A percentile compares a stretch with the other conserved stretches of the same genome.
These are phyloP conservation scores for Neophaeococcomyces mojaviensis DNA, from an alignment of 2,329 filamentous ascomycete genomes.

Conservation along the genomic window DNA sequence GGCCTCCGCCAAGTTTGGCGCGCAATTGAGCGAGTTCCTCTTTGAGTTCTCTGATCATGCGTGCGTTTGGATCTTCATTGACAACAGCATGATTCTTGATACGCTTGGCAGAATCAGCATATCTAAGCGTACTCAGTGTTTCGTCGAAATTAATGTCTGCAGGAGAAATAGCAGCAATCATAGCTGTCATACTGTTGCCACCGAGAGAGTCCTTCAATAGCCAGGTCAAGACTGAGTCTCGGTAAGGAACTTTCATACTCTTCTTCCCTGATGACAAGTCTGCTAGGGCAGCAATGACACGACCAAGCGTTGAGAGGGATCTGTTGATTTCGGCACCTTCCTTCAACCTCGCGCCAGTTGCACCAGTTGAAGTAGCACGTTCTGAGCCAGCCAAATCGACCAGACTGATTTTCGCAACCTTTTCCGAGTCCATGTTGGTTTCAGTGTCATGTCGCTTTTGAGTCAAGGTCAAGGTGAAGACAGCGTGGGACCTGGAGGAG, in stretches of 20 bases:
- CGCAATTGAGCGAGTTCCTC: slow-evolving; percentile 82
- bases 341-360: slow-evolving; percentile 87
- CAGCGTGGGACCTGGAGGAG: slow-evolving; percentile 93
- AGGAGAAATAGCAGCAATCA: slow-evolving; percentile 98
- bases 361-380: slow-evolving; percentile 91
- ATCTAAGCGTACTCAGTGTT: slow-evolving; percentile 87
- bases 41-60: slow-evolving; percentile 97
- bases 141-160: slow-evolving; percentile 99
- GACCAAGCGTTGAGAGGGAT: slow-evolving; percentile 88
- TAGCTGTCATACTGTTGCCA: slow-evolving; percentile 98
- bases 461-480: slow-evolving; percentile 91
- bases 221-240: slow-evolving; percentile 96
- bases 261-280: slow-evolving; percentile 82
- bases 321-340: slow-evolving; percentile 98
- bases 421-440: slow-evolving; percentile 95
- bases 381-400: slow-evolving; percentile 98
- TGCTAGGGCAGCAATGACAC: slow-evolving; percentile 92
- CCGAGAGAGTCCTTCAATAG: slow-evolving; percentile 92
- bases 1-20: slow-evolving; percentile 64
- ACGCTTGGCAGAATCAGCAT: slow-evolving; percentile 94
- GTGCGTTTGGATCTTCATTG: slow-evolving; percentile 96
- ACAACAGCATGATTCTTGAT: slow-evolving; percentile 99
- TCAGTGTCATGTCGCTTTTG: slow-evolving; percentile 87
- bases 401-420: slow-evolving; percentile 94
- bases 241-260: slow-evolving; percentile 79